These are phyloP conservation scores for Coemansia sp. DNA, from an alignment of 192 early-diverging fungal species.

Conservation along the genomic window DNA sequence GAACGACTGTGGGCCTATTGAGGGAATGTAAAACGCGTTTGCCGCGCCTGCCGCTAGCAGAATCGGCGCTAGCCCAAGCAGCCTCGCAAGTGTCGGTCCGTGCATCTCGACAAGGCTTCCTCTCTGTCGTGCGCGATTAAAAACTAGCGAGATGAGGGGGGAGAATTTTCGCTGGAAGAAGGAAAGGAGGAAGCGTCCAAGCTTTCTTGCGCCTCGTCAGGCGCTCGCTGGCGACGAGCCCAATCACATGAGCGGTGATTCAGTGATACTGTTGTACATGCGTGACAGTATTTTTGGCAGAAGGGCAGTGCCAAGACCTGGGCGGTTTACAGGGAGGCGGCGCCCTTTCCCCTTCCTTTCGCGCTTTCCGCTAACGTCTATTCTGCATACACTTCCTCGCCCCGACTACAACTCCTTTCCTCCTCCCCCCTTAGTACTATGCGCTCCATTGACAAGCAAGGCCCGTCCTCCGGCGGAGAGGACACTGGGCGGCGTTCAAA, in stretches of 20 bases:
- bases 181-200: background rate
- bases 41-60: background rate
- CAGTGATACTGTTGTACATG: background rate
- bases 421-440: too few species aligned
- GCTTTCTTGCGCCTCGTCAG: background rate
- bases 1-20: slow-evolving; percentile 46
- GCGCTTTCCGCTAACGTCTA: background rate
- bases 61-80: background rate
- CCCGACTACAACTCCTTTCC: too few species aligned
- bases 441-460: slow-evolving; percentile 1
- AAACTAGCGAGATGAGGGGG: too few species aligned
- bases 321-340: too few species aligned
- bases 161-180: background rate
- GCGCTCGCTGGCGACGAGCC: too few species aligned
- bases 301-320: too few species aligned
- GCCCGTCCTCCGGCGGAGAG: background rate
- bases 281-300: too few species aligned
- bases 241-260: background rate
- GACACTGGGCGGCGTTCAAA: background rate
- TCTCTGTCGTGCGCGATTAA: background rate
- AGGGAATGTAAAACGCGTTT: slow-evolving; percentile 50
- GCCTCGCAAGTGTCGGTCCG: slow-evolving; percentile 1
- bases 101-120: background rate
- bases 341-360: background rate
- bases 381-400: background rate